phyloP scores from a whole-genome alignment of 208 protist species.

The Herpetomonas tarakana region DNA sequence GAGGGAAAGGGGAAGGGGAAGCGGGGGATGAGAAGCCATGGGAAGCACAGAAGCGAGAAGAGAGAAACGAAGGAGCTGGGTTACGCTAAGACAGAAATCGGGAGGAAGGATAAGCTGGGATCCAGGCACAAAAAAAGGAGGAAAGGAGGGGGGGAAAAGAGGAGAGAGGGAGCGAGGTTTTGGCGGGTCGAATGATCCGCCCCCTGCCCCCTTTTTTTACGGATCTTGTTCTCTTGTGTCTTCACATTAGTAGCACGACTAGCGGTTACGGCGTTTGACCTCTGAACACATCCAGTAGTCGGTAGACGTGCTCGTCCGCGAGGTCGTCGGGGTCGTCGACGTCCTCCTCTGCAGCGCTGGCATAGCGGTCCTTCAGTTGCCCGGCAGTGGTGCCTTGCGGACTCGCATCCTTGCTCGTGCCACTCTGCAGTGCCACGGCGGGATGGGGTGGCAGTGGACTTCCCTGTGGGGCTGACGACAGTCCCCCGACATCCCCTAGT shows the following conservation, averaged over 20 bases:
- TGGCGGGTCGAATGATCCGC: no score
- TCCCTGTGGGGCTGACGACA: no score
- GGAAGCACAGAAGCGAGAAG: background rate
- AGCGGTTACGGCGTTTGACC: background rate
- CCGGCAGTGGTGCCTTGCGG: background rate
- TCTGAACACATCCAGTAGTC: background rate
- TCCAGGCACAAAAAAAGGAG: constrained; percentile 1
- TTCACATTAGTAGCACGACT: background rate
- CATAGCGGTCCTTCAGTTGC: background rate
- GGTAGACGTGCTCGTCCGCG: background rate
- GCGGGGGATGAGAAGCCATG: background rate
- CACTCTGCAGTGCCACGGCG: background rate
- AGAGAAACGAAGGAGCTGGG: background rate
- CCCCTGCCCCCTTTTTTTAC: no score
- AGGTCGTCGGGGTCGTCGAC: background rate
- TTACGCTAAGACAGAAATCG: no score
- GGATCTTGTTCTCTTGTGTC: no score
- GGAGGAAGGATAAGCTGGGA: background rate
- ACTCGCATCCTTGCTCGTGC: background rate
- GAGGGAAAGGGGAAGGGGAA: constrained; percentile 10
- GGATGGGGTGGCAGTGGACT: no score
- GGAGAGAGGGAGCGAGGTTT: no score
- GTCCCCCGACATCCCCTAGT: background rate
- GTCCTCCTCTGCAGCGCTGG: background rate
- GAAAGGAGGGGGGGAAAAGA: background rate